Conservation (phyloP, 345 rosid genomes). For the Streptanthus diversifolius region DNA sequence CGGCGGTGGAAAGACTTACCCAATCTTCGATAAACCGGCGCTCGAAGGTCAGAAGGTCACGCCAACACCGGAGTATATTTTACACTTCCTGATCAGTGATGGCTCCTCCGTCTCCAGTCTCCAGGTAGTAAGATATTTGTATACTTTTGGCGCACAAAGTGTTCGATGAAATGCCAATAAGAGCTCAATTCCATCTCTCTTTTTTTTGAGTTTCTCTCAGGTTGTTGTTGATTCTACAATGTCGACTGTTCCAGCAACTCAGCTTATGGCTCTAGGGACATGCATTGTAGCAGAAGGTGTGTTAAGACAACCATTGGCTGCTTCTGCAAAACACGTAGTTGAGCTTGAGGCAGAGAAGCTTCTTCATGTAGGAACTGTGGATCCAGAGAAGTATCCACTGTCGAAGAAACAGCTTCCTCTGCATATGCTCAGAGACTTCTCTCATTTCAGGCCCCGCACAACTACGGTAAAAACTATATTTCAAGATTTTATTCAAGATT, state of each 20-base stretch:
- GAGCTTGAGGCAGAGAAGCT: conserved; percentile 65
- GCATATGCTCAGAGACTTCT: conserved; percentile 53
- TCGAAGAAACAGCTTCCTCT: conserved; percentile 71
- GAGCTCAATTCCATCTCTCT: not conserved
- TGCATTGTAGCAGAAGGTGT: conserved; percentile 72
- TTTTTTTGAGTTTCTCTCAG: conserved; percentile 31
- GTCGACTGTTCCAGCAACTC: conserved; percentile 40
- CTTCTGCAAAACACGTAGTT: conserved; percentile 37
- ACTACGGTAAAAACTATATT: conserved; percentile 50
- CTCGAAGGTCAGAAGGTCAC: conserved; percentile 28
- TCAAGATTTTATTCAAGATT: not conserved
- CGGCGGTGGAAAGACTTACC: conserved; percentile 38
- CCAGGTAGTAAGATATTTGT: conserved; percentile 41
- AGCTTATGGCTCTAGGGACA: conserved; percentile 55
- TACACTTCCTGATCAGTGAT: conserved; percentile 55
- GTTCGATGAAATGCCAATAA: conserved; percentile 21
- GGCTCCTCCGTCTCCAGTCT: conserved; percentile 67
- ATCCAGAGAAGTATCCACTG: conserved; percentile 52
- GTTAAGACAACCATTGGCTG: conserved; percentile 30
- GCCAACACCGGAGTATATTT: conserved; percentile 29
- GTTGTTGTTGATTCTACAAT: conserved; percentile 60
- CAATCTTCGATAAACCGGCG: conserved; percentile 45
- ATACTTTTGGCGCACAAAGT: not conserved
- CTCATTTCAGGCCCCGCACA: conserved; percentile 87
- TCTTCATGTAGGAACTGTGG: conserved; percentile 76